Conservation (phyloP, 768 basidiomycete genomes). For the Suillus alpinus region DNA sequence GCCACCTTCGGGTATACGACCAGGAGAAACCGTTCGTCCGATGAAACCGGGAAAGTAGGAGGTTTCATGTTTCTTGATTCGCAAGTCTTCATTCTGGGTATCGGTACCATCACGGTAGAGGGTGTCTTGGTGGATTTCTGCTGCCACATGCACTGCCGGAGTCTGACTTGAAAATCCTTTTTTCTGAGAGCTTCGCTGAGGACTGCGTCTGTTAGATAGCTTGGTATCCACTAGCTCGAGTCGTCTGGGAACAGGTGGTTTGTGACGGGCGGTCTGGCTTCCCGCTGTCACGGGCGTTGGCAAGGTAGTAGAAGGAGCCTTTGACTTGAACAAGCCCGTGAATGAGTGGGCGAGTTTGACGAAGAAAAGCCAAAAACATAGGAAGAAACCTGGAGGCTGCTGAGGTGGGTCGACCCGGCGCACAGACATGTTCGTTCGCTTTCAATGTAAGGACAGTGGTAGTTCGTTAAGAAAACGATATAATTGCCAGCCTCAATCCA, state of each 20-base stretch:
- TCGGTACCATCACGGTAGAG: neutral
- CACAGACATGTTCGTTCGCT: neutral
- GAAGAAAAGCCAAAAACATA: constrained; percentile 5
- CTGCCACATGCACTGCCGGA: neutral
- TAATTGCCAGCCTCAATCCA: neutral
- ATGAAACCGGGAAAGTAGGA: neutral
- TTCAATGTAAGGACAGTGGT: constrained; percentile 5
- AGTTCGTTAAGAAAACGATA: neutral
- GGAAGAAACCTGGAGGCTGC: neutral
- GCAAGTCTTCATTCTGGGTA: neutral
- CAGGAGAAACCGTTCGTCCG: neutral
- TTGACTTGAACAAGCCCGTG: constrained; percentile 1
- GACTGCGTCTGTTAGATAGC: neutral
- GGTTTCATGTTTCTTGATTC: neutral
- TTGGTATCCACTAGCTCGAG: neutral
- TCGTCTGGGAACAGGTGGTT: neutral
- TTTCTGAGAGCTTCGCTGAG: neutral
- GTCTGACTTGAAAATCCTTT: neutral
- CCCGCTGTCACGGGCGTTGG: constrained; percentile 4
- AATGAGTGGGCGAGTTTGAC: constrained; percentile 3
- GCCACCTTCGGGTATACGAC: neutral
- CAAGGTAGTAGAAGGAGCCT: neutral
- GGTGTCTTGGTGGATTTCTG: neutral
- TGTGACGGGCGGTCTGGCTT: neutral
- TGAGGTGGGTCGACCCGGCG: neutral